Percentiles rank a stretch among this genome's conserved stretches.
Evolutionary conservation across 805 yeast species (phyloP).

Genomic region (Metschnikowia shivogae): DNA sequence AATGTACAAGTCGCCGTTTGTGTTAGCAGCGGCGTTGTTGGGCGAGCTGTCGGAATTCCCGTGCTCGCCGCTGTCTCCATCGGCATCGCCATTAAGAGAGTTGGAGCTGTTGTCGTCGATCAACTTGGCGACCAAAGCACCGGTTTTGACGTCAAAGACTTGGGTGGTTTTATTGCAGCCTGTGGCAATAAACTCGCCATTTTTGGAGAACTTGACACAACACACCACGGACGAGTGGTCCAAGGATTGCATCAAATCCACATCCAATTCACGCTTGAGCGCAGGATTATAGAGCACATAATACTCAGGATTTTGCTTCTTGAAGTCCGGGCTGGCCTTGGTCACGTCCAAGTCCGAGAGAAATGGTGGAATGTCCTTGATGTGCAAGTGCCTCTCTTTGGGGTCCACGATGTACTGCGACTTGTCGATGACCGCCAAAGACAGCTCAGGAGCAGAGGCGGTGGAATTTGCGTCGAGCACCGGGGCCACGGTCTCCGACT

Average conservation of each 20-base stretch:
- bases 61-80: conserved; percentile 32
- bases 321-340: conserved; percentile 68
- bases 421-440: conserved; percentile 36
- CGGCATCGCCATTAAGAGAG: conserved; percentile 13
- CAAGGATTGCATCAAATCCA: conserved; percentile 82
- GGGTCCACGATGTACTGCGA: conserved; percentile 42
- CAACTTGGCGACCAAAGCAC: conserved; percentile 80
- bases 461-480: conserved; percentile 17
- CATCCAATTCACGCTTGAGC: conserved; percentile 61
- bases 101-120: conserved; percentile 61
- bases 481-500: conserved; percentile 14
- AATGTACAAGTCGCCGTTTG: conserved; percentile 82
- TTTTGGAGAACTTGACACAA: conserved; percentile 88
- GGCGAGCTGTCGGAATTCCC: conserved; percentile 24
- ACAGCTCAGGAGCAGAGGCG: conserved; percentile 16
- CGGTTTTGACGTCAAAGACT: conserved; percentile 88
- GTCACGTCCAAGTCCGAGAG: conserved; percentile 75
- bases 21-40: conserved; percentile 48
- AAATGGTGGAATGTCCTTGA: conserved; percentile 78
- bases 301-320: conserved; percentile 80
- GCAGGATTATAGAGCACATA: conserved; percentile 89
- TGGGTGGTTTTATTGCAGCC: conserved; percentile 97
- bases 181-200: conserved; percentile 90
- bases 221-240: conserved; percentile 95
- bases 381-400: conserved; percentile 48